Evolutionary conservation across 2,329 filamentous ascomycete species (phyloP), one percentile per base, ranked within the genome.

Genomic region (Exophiala phaeomuriformis): DNA sequence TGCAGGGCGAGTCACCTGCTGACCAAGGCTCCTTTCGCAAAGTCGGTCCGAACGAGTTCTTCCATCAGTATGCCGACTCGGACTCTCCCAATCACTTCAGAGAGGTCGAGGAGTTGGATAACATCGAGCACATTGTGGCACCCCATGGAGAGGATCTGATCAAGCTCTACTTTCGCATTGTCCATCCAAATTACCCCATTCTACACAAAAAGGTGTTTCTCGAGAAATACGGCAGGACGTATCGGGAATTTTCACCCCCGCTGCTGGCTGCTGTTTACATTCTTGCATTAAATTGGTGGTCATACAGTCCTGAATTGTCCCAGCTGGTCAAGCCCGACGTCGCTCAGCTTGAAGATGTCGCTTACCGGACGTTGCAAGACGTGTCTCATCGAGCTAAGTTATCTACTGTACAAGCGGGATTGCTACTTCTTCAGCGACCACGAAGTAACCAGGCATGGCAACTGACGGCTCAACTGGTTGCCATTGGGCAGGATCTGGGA

Each of bases 201-300:
- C 77, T 93, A 37, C 86, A 93, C 66, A 90, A 90, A 70, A 78
- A 82, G 54, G 81, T 90, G 52, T 91, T 91, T 62, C 74, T 87
- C 58, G 85, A 90, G 67, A 86, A 87, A 65, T 88, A 90, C 71
- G 81, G 83, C 46, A 79, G 82, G 62, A 83, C 83, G 40, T 81
- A 87, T 63, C 79, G 80, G 50, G 83, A 87, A 61, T 87, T 91
- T 64, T 84, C 86, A 9, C 86, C 88, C 1, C 81, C 86, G 7
- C 73, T 93, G 29, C 75, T 94, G 10, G 87, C 86, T 32, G 86
- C 86, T 49, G 83, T 94, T n/a, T 75, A 95, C 64, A 82, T 95
- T 28, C 74, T 95, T 28, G 88, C 90, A 5, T 79, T 94, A 64
- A 90, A 91, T 68, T 95, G 90, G 84, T 93, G 90, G 83, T 82